Conservation (phyloP, 140 eudicot genomes). For the Anethum foeniculum region DNA sequence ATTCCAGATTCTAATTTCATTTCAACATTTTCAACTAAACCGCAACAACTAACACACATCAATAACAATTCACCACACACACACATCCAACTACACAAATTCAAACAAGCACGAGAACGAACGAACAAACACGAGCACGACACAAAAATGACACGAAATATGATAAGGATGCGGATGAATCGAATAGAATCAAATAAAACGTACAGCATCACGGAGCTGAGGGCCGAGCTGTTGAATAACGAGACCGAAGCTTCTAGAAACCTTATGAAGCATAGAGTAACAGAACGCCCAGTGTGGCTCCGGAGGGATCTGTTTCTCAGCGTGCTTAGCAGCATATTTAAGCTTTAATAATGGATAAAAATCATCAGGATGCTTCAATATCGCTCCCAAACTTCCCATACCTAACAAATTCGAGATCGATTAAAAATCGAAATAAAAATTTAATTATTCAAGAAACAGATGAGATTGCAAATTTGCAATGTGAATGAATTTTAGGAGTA, state of each 20-base stretch:
- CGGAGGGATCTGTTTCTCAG: constrained; percentile 71
- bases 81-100: background rate
- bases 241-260: constrained; percentile 78
- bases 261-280: constrained; percentile 77
- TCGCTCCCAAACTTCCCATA: constrained; percentile 58
- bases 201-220: constrained; percentile 75
- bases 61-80: background rate
- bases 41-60: no score
- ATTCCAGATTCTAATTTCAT: no score
- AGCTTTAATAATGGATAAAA: constrained; percentile 58
- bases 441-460: no score
- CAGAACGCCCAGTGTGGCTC: constrained; percentile 83
- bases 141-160: no score
- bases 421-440: no score
- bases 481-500: no score
- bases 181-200: background rate
- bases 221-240: constrained; percentile 74
- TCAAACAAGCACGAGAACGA: no score
- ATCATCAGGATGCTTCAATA: constrained; percentile 70
- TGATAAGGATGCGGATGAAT: background rate
- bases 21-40: no score
- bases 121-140: background rate
- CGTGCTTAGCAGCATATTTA: constrained; percentile 46
- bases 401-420: background rate
- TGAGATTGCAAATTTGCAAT: no score